phyloP scores from a whole-genome alignment of 73 alveolate species.

The Uronychia binucleata region DNA sequence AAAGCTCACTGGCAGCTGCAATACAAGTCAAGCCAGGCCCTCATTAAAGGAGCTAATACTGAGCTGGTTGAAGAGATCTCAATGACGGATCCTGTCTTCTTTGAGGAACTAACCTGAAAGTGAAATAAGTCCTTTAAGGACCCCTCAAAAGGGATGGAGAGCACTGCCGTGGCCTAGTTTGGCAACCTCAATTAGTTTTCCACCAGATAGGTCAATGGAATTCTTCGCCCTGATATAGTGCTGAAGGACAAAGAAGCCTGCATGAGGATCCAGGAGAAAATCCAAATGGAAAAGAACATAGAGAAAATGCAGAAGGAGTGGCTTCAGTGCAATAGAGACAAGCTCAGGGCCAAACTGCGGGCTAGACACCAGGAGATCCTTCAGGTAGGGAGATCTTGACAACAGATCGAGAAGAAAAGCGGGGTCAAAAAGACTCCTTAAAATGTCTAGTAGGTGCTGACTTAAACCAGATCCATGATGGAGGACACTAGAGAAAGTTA shows the following conservation, averaged over 20 bases:
- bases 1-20: slow-evolving; percentile 1
- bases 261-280: not conserved
- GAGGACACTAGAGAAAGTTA: not conserved
- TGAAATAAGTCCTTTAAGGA: not conserved
- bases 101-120: not conserved
- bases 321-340: not conserved
- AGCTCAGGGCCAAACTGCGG: not conserved
- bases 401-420: not conserved
- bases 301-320: not conserved
- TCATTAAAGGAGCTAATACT: not conserved
- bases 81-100: not conserved
- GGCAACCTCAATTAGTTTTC: not conserved
- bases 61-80: not conserved
- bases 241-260: not conserved
- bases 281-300: not conserved
- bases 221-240: not conserved
- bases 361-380: not conserved
- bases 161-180: not conserved
- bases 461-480: too few species aligned
- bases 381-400: too few species aligned
- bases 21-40: not conserved
- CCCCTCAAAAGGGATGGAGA: not conserved
- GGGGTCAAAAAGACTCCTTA: not conserved
- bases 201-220: not conserved
- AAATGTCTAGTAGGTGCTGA: not conserved